Base-by-base conservation (phyloP, 1,139 yeast genomes). In the Meyerozyma sp. region DNA sequence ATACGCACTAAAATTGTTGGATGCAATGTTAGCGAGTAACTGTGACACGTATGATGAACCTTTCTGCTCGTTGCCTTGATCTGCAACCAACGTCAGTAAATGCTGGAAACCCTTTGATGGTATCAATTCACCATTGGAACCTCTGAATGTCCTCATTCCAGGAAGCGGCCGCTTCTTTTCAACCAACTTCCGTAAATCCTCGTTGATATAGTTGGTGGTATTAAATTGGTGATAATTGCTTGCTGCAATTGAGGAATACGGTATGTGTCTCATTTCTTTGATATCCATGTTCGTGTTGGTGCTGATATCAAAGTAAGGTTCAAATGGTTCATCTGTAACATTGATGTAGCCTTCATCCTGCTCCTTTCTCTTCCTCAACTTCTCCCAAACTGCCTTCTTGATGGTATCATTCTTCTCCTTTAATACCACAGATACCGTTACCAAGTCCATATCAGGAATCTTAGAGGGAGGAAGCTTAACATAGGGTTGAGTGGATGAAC, bases 361-460 rank as follows among this genome's bases (percentile, higher is more conserved):
- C 43, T 79, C 80, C 46, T 78, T 79, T 45, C 98, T 74, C 49
- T 83, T 82, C 42, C 82, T 80, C 61, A 93, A 73, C 61, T 88
- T 87, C 53, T 88, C 95, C 52, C 82, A 78, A 41, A 93, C 96
- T 10, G 89, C 94, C 44, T 82, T 77, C 51, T 82, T 82, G 50
- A 91, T 84, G 14, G 90, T 84, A 44, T 77, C 82, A 51, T 89
- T 85, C 65, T 90, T 89, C 49, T 84, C 94, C 44, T 78, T 73
- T 47, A 87, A 68, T 21, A 89, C 82, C 43, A 81, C 76, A 42
- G 88, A 88, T 21, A 91, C 91, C 5, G 96, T 87, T 32, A 86
- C 82, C 52, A 91, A 73, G 43, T 89, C 95, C 77, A 91, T 77
- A 63, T 91, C 97, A 10, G 98, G 97, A 53, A 91, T 86, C 66